phyloP scores from a whole-genome alignment of 2,329 filamentous ascomycete genomes.

The Trichophyton benhamiae region DNA sequence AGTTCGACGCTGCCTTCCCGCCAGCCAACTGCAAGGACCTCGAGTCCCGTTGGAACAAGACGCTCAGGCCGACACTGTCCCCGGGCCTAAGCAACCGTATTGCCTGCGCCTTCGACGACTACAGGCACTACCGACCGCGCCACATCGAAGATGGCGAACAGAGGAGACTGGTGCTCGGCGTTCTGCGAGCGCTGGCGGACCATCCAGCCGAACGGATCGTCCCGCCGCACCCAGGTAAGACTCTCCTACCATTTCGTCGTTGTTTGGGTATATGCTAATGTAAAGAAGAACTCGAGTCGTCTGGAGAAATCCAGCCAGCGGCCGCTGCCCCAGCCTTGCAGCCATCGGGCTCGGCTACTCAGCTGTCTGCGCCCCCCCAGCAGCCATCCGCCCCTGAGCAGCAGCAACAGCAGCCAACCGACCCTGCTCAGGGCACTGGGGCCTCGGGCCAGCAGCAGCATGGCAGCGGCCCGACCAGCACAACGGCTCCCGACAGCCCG shows the following conservation, averaged over 20 bases:
- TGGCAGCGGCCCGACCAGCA: background rate
- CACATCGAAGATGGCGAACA: background rate
- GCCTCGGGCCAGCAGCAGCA: background rate
- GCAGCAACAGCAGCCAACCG: background rate
- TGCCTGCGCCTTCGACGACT: conserved; percentile 12
- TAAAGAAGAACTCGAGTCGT: background rate
- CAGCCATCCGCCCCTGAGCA: background rate
- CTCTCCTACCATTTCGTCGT: too few relatives aligned
- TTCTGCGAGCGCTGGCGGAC: background rate
- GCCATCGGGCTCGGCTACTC: background rate
- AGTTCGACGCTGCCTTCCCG: conserved; percentile 10
- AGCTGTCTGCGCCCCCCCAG: background rate
- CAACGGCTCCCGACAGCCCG: background rate
- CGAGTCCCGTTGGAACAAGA: conserved; percentile 15
- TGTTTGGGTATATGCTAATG: background rate
- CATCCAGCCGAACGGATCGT: background rate
- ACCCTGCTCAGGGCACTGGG: background rate
- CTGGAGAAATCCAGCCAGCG: background rate
- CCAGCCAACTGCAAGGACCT: conserved; percentile 11
- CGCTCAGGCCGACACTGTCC: conserved; percentile 6
- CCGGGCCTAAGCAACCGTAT: background rate
- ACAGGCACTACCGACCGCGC: conserved; percentile 8
- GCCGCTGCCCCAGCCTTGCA: background rate
- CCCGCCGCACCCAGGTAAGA: background rate
- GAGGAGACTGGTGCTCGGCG: conserved; percentile 2